A percentile compares a stretch with the other conserved stretches of the same genome.
phyloP scores from a whole-genome alignment of 495 filamentous ascomycete genomes.

The Aspergillus diversus region DNA sequence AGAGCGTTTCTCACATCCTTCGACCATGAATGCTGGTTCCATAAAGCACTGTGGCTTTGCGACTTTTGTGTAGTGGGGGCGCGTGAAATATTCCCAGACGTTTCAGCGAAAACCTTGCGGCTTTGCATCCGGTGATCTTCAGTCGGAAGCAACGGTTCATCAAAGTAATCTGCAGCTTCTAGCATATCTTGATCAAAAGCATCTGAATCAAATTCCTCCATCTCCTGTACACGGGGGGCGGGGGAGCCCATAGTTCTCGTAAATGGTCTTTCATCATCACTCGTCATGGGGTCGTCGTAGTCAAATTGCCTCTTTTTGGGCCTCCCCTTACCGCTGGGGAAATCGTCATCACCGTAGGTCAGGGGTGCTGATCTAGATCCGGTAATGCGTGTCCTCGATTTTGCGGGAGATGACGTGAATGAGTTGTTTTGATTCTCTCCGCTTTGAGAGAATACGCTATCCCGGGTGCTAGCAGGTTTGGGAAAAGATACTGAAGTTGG shows the following conservation, averaged over 20 bases:
- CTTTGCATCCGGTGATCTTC: slow-evolving; percentile 30
- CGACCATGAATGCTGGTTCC: slow-evolving; percentile 71
- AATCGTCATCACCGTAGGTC: slow-evolving; percentile 9
- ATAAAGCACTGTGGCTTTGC: slow-evolving; percentile 40
- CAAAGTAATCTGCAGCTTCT: slow-evolving; percentile 60
- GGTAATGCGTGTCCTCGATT: background rate
- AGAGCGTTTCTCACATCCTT: slow-evolving; percentile 77
- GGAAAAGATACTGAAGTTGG: background rate
- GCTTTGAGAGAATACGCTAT: too few species aligned
- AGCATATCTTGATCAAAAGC: slow-evolving; percentile 73
- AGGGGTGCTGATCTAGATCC: slow-evolving; percentile 12
- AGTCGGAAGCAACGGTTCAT: slow-evolving; percentile 37
- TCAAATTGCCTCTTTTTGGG: slow-evolving; percentile 19
- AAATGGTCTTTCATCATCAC: slow-evolving; percentile 41
- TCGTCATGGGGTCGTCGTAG: slow-evolving; percentile 24
- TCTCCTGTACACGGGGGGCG: slow-evolving; percentile 28
- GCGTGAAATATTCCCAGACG: slow-evolving; percentile 52
- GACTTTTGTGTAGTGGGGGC: slow-evolving; percentile 39
- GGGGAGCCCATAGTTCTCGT: slow-evolving; percentile 54
- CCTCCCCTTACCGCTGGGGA: slow-evolving; percentile 15
- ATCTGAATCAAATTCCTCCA: slow-evolving; percentile 66
- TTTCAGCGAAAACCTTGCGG: slow-evolving; percentile 58
- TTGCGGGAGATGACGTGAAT: too few species aligned
- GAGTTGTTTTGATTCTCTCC: too few species aligned
- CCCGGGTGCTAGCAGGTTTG: background rate